Evolutionary conservation across 1,139 yeast genomes (phyloP).

Genomic region (Sugiyamaella novakii): DNA sequence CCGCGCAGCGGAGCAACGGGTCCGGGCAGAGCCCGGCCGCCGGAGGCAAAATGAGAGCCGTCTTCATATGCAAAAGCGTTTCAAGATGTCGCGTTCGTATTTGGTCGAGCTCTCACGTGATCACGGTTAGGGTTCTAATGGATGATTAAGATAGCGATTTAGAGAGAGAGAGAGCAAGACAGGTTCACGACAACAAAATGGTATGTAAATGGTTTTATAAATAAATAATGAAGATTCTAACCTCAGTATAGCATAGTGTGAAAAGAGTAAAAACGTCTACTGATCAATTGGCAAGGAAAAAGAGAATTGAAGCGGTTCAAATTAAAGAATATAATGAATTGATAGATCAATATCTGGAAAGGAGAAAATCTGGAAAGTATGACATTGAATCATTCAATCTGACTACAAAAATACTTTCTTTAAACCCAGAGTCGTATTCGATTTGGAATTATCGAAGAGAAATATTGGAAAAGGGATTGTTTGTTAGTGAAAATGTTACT

Average conservation of each 20-base stretch:
- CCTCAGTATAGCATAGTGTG: constrained; percentile 61
- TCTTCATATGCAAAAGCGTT: too few relatives aligned
- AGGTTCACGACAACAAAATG: too few relatives aligned
- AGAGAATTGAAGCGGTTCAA: constrained; percentile 55
- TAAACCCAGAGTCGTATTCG: constrained; percentile 87
- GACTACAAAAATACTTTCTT: constrained; percentile 57
- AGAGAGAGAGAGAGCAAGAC: too few relatives aligned
- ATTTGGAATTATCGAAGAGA: constrained; percentile 90
- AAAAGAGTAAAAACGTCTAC: constrained; percentile 60
- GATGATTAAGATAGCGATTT: too few relatives aligned
- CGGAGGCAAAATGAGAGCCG: too few relatives aligned
- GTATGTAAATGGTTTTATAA: constrained; percentile 4
- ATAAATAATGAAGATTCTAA: too few relatives aligned
- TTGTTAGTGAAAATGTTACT: constrained; percentile 28
- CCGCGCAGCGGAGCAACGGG: too few relatives aligned
- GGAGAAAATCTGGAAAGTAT: constrained; percentile 34
- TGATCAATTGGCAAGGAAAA: constrained; percentile 51
- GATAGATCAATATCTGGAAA: constrained; percentile 38
- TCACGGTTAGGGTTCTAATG: too few relatives aligned
- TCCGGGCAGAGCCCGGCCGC: too few relatives aligned
- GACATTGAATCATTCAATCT: constrained; percentile 51
- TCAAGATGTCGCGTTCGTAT: too few relatives aligned
- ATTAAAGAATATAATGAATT: constrained; percentile 58
- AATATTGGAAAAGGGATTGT: constrained; percentile 49
- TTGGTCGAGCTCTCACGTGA: too few relatives aligned